Evolutionary conservation across 495 filamentous ascomycete species (phyloP).

Genomic region (Halenospora varia): DNA sequence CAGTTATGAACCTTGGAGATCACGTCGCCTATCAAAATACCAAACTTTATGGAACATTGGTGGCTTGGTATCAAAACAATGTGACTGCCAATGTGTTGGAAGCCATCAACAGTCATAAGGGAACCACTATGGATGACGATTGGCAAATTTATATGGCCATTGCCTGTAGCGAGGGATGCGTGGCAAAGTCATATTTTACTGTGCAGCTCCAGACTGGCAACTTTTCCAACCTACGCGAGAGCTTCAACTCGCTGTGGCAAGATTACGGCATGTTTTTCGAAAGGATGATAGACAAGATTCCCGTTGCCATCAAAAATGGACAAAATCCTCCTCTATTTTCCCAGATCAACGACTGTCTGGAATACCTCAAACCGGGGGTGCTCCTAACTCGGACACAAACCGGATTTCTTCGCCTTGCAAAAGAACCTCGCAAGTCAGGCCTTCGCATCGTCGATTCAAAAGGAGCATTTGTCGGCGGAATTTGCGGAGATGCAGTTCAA

Average conservation of each 20-base stretch:
- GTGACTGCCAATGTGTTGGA: not conserved
- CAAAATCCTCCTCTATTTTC: not conserved
- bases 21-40: not conserved
- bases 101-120: not conserved
- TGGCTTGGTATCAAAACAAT: not conserved
- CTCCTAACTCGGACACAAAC: not conserved
- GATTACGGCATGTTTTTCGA: not conserved
- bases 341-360: not conserved
- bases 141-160: conserved; percentile 1
- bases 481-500: not conserved
- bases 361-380: not conserved
- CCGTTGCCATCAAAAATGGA: not conserved
- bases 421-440: not conserved
- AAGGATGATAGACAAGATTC: not conserved
- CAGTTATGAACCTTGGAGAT: not conserved
- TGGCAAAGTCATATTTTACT: not conserved
- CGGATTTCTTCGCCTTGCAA: not conserved
- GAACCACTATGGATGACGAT: not conserved
- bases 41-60: not conserved
- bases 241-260: not conserved
- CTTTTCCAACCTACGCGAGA: not conserved
- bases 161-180: conserved; percentile 1
- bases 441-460: not conserved
- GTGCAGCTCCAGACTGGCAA: not conserved
- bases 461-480: not conserved